A percentile compares a stretch with the other conserved stretches of the same genome.
phyloP scores from a whole-genome alignment of 176 grass and related monocot species.

The Coix lacrymajobi region DNA sequence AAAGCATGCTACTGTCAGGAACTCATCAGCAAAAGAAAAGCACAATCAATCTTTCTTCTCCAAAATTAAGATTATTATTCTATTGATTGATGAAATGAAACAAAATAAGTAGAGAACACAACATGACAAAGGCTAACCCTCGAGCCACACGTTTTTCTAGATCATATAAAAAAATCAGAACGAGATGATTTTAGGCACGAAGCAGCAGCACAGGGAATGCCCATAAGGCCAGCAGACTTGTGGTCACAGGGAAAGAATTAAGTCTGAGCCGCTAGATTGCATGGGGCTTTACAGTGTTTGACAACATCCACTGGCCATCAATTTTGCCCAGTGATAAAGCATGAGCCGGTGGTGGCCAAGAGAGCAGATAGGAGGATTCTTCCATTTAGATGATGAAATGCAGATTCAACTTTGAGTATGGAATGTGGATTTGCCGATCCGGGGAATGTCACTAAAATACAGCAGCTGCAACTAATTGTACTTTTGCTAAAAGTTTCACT shows the following conservation, averaged over 20 bases:
- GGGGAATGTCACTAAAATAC: background rate
- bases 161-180: background rate
- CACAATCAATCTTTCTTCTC: background rate
- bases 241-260: background rate
- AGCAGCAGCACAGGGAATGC: background rate
- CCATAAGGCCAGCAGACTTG: background rate
- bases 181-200: background rate
- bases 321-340: background rate
- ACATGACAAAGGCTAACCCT: background rate
- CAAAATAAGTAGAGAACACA: background rate
- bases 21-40: background rate
- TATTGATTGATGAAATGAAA: background rate
- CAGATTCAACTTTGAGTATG: background rate
- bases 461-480: background rate
- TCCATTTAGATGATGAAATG: background rate
- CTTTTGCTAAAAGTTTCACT: background rate
- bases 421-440: background rate
- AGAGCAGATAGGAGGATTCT: background rate
- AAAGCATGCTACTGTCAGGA: background rate
- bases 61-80: background rate
- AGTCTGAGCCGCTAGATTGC: background rate
- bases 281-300: background rate
- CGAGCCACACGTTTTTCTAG: background rate
- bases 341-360: background rate
- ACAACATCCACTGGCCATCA: background rate